Evolutionary conservation across 352 stramenopile species (phyloP).

Genomic region (Phytophthora sansomeana): DNA sequence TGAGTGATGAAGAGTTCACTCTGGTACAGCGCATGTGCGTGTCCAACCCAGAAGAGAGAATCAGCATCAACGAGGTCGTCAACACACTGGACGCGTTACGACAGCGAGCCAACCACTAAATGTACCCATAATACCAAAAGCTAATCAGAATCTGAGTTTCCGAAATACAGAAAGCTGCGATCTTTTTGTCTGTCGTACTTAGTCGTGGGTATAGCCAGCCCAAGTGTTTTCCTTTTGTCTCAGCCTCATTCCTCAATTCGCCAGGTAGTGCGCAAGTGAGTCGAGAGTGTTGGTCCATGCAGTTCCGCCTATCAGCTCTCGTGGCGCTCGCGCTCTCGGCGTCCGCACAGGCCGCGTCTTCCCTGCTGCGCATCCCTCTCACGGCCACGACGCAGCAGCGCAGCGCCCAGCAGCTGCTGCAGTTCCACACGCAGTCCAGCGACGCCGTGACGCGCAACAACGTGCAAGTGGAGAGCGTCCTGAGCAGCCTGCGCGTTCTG

Average conservation of each 20-base stretch:
- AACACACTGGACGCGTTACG: background rate
- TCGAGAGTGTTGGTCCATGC: background rate
- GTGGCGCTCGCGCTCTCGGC: constrained; percentile 10
- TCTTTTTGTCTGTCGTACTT: too few relatives aligned
- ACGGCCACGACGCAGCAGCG: constrained; percentile 29
- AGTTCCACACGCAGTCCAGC: constrained; percentile 45
- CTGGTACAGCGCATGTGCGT: constrained; percentile 22
- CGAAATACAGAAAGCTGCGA: too few relatives aligned
- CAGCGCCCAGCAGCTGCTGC: constrained; percentile 43
- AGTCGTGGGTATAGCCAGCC: background rate
- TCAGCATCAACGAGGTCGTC: constrained; percentile 3
- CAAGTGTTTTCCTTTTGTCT: background rate
- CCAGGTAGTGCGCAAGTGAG: background rate
- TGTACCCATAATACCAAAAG: too few relatives aligned
- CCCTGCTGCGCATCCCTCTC: constrained; percentile 57
- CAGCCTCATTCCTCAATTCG: constrained; percentile 27
- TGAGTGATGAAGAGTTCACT: constrained; percentile 9
- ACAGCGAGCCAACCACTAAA: too few relatives aligned
- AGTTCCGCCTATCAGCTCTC: background rate
- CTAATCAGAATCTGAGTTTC: too few relatives aligned
- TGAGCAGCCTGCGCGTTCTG: constrained; percentile 30
- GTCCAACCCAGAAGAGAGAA: background rate
- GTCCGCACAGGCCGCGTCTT: background rate
- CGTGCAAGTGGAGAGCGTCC: constrained; percentile 24
- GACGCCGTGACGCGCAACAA: background rate